A percentile compares a stretch with the other conserved stretches of the same genome.
These are phyloP conservation scores for Arthroderma sp. DNA, from an alignment of 2,329 filamentous ascomycete genomes.

Conservation along the genomic window DNA sequence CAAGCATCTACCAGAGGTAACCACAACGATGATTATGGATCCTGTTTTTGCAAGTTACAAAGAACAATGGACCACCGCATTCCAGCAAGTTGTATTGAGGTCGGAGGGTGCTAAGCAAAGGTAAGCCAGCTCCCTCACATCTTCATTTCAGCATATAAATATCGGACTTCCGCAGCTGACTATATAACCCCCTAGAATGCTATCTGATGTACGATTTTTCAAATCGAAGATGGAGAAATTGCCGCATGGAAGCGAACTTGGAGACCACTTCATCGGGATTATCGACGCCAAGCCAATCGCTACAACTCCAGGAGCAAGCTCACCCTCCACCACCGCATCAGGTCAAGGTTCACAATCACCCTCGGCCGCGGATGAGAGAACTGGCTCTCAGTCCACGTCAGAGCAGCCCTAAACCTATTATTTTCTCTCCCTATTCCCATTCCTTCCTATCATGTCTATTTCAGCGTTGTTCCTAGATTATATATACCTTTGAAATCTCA, in stretches of 20 bases:
- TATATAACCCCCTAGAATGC: constrained; percentile 43
- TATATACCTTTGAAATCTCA: too few species aligned
- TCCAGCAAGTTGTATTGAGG: constrained; percentile 51
- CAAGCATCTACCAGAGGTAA: constrained; percentile 65
- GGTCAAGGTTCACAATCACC: too few species aligned
- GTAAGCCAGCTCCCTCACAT: constrained; percentile 35
- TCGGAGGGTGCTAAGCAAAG: constrained; percentile 57
- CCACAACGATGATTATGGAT: constrained; percentile 69
- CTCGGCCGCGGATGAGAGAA: too few species aligned
- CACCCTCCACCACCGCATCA: background rate
- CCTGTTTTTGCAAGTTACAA: constrained; percentile 74
- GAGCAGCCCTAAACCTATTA: too few species aligned
- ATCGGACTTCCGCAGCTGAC: background rate
- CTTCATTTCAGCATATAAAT: background rate
- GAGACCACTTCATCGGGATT: constrained; percentile 50
- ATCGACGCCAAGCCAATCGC: constrained; percentile 26
- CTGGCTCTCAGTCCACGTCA: too few species aligned
- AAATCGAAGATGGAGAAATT: constrained; percentile 59
- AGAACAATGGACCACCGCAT: constrained; percentile 61
- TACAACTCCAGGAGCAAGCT: constrained; percentile 7
- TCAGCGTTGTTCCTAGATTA: too few species aligned
- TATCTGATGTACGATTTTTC: constrained; percentile 63
- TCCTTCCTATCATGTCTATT: too few species aligned
- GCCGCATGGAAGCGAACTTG: constrained; percentile 63
- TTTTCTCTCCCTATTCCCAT: too few species aligned